Evolutionary conservation across 1,284 basidiomycete species (phyloP).

Genomic region (Ganoderma lucidum): DNA sequence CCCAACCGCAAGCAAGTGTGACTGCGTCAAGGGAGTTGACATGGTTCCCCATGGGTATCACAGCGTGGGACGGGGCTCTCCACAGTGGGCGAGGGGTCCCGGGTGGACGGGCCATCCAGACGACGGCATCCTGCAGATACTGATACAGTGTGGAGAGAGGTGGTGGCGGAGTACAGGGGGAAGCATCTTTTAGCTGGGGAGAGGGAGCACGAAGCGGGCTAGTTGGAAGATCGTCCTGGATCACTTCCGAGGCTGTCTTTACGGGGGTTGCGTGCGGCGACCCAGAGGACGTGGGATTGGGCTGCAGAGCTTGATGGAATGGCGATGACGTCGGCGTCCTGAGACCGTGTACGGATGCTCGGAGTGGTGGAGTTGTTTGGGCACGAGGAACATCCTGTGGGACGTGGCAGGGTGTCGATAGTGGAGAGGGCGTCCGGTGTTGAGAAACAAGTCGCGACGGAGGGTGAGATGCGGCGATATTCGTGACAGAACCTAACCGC

Average conservation of each 20-base stretch:
- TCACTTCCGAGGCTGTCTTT: background rate
- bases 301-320: background rate
- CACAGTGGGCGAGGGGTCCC: constrained; percentile 32
- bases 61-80: constrained; percentile 33
- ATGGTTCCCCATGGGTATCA: constrained; percentile 35
- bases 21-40: constrained; percentile 37
- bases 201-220: background rate
- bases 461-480: constrained; percentile 22
- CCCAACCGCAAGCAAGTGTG: constrained; percentile 39
- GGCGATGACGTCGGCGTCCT: background rate
- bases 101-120: constrained; percentile 35
- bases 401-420: background rate
- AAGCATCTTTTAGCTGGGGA: background rate
- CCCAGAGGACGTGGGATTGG: background rate
- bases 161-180: background rate
- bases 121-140: constrained; percentile 35
- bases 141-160: constrained; percentile 18
- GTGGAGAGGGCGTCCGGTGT: background rate
- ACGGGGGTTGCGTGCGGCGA: background rate
- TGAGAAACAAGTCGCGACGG: background rate
- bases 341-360: background rate
- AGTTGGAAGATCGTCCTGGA: background rate
- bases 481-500: constrained; percentile 36
- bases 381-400: background rate
- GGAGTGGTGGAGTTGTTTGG: background rate